Percentiles rank a stretch among this genome's conserved stretches.
These are phyloP conservation scores for Hypoxylon sp. DNA, from an alignment of 2,329 filamentous ascomycete species.

Conservation along the genomic window DNA sequence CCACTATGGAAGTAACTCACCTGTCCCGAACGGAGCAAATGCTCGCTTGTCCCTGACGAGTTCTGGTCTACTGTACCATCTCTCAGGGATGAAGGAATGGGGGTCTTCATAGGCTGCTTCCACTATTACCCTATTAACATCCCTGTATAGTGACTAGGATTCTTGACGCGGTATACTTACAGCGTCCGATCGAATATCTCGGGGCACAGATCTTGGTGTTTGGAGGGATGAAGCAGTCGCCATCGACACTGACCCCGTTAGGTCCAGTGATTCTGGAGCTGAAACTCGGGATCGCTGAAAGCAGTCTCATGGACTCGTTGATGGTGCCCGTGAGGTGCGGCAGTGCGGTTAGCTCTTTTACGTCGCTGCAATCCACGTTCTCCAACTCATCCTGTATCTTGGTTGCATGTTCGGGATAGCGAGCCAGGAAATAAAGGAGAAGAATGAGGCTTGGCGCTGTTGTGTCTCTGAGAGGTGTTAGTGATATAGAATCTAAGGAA, in stretches of 20 bases:
- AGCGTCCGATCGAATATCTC: conserved; percentile 29
- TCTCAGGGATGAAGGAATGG: conserved; percentile 39
- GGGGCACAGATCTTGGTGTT: conserved; percentile 30
- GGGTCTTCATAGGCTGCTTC: conserved; percentile 25
- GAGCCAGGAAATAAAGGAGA: conserved; percentile 11
- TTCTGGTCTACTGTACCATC: conserved; percentile 36
- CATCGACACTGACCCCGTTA: conserved; percentile 36
- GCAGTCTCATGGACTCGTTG: conserved; percentile 10
- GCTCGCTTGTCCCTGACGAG: conserved; percentile 30
- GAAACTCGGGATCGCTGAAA: conserved; percentile 1
- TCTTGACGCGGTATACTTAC: conserved; percentile 4
- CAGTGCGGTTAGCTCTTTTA: not conserved
- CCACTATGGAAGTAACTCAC: too few relatives aligned
- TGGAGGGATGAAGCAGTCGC: conserved; percentile 38
- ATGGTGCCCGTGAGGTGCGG: conserved; percentile 9
- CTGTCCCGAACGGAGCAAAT: conserved; percentile 32
- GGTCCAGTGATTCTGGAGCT: conserved; percentile 29
- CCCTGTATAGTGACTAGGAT: not conserved
- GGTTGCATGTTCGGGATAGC: conserved; percentile 4
- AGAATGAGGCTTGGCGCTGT: conserved; percentile 1
- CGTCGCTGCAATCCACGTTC: not conserved
- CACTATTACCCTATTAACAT: not conserved
- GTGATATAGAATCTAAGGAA: not conserved
- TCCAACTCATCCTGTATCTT: conserved; percentile 9
- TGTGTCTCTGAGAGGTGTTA: not conserved